Conservation (phyloP, 2,329 filamentous ascomycete species). For the Pyricularia grisea region DNA sequence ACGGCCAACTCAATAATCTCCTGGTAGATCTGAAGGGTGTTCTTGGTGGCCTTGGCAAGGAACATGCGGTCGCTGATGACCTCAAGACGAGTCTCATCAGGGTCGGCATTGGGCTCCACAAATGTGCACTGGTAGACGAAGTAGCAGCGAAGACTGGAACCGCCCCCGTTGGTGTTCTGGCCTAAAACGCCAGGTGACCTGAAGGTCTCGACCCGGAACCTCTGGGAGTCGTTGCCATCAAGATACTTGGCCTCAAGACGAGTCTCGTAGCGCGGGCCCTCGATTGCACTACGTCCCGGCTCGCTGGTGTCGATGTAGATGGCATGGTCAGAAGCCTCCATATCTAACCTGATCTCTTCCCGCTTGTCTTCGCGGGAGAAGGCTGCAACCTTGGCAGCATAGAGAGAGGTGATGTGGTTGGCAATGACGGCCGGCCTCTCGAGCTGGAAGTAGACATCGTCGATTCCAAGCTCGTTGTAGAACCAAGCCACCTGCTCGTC, state of each 20-base stretch:
- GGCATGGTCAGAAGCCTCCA: slow-evolving; percentile 88
- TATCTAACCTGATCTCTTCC: slow-evolving; percentile 89
- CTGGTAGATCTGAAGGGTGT: slow-evolving; percentile 94
- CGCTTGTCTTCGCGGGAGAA: slow-evolving; percentile 89
- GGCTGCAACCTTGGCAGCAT: slow-evolving; percentile 92
- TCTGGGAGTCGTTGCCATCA: slow-evolving; percentile 64
- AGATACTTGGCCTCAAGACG: slow-evolving; percentile 93
- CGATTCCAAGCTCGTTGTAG: slow-evolving; percentile 90
- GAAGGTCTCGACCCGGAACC: slow-evolving; percentile 95
- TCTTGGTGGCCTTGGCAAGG: slow-evolving; percentile 87
- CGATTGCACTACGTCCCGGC: slow-evolving; percentile 66
- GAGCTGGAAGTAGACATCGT: slow-evolving; percentile 96
- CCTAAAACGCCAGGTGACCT: slow-evolving; percentile 78
- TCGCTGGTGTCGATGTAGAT: slow-evolving; percentile 98
- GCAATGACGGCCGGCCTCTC: slow-evolving; percentile 80
- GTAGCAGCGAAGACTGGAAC: slow-evolving; percentile 88
- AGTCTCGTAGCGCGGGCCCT: slow-evolving; percentile 86
- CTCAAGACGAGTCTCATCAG: slow-evolving; percentile 79
- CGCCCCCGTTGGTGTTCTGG: slow-evolving; percentile 43
- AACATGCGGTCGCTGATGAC: slow-evolving; percentile 90
- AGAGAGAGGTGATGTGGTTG: slow-evolving; percentile 90
- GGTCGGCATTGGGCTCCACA: slow-evolving; percentile 61
- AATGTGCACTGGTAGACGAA: slow-evolving; percentile 98
- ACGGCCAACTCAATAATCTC: slow-evolving; percentile 85
- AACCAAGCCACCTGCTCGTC: slow-evolving; percentile 90